Base-by-base conservation (phyloP, 2,329 filamentous ascomycete species). In the Whalleya microplaca region DNA sequence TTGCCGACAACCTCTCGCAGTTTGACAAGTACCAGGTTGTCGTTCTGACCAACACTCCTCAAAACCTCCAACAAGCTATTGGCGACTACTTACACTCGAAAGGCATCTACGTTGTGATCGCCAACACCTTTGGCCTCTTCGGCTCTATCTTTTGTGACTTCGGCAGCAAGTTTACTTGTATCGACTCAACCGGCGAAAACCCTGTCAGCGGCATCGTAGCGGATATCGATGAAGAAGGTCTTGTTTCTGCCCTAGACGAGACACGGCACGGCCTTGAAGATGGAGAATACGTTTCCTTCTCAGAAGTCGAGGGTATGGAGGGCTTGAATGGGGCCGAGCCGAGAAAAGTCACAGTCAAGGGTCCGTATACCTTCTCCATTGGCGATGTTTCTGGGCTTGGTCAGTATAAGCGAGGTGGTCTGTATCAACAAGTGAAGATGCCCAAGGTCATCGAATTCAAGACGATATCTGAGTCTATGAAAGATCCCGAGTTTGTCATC, bases 341-440 rank as follows among this genome's bases (percentile, higher is more conserved):
- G 48, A 87, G 91, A 65, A 96, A 97, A 78, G 85, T 99, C 59
- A 91, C 89, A 3, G 92, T 97, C 48, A 97, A 96, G 78, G 95
- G 91, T 0, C 95, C 95, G 2, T 99, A 98, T 74, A 96, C 93
- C 8, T 99, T 99, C 76, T 95, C 92, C 14, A 97, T 99, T 66
- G 95, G 94, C 42, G 92, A 97, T 72, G 92, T 98, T 9, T 91
- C 90, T 21, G 88, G 86, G 5, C 82, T 97, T 37, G 95, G 95
- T 37, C 83, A 90, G 68, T 99, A 99, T 78, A 80, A 91, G 78
- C 85, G 90, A 49, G 94, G 94, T 45, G 95, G 95, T 58, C 84
- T 96, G 57, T 99, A 90, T 74, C 89, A 91, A 41, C 95, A 99
- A 75, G 95, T 98, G 75, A 99, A 98, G 83, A 97, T 97, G 94